phyloP scores from a whole-genome alignment of 1,284 basidiomycete species.

The Irpex sp. region DNA sequence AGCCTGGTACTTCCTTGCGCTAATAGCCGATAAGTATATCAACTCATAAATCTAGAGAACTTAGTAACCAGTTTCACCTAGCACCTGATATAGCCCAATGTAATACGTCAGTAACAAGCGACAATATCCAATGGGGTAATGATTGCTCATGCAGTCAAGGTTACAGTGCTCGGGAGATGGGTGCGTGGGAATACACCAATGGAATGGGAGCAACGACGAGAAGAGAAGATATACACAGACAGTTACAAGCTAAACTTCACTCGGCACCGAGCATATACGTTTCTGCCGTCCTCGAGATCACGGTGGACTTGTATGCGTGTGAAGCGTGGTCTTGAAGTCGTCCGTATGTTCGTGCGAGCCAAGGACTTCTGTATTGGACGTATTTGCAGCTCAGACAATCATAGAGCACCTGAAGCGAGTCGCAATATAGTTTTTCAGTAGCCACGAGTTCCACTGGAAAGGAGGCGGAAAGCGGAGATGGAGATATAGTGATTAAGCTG shows the following conservation, averaged over 20 bases:
- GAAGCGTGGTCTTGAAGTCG: not conserved
- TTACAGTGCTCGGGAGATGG: conserved; percentile 1
- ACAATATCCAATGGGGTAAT: not conserved
- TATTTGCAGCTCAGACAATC: too few relatives aligned
- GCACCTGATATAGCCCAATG: not conserved
- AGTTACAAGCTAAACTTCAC: not conserved
- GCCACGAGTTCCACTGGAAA: not conserved
- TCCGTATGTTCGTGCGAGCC: not conserved
- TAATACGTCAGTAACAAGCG: not conserved
- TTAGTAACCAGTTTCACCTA: not conserved
- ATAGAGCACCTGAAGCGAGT: not conserved
- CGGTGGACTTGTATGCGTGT: not conserved
- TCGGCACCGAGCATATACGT: conserved; percentile 1
- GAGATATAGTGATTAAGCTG: not conserved
- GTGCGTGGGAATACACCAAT: not conserved
- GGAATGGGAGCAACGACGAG: not conserved
- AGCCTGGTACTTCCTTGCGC: not conserved
- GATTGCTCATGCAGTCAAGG: not conserved
- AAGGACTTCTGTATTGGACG: too few relatives aligned
- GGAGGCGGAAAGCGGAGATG: not conserved
- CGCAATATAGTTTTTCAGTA: not conserved
- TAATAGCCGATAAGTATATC: not conserved
- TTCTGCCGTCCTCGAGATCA: not conserved
- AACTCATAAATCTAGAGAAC: not conserved
- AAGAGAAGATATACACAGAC: not conserved